These are phyloP conservation scores for Lagenaria siceraria DNA, from an alignment of 306 rosid species.

Conservation along the genomic window DNA sequence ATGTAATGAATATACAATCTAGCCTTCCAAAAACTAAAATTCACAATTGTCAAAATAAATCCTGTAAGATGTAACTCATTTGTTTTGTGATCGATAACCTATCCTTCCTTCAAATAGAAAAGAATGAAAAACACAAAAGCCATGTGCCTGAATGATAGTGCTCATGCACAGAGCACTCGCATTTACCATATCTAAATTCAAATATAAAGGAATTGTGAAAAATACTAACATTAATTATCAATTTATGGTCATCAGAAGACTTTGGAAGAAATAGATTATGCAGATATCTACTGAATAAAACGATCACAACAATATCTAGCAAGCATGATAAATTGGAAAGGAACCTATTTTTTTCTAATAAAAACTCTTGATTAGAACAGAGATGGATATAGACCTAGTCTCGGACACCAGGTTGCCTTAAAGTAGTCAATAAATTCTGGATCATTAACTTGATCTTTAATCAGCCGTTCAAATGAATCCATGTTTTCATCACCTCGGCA, in stretches of 20 bases:
- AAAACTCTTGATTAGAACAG: not conserved
- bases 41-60: not conserved
- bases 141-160: not conserved
- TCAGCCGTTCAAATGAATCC: constrained; percentile 52
- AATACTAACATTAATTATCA: not conserved
- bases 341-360: not conserved
- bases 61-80: not conserved
- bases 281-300: not conserved
- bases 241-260: not conserved
- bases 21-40: not conserved
- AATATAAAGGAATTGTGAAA: not conserved
- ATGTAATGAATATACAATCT: not conserved
- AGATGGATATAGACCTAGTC: constrained; percentile 44
- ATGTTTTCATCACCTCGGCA: constrained; percentile 37
- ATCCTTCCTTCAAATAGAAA: not conserved
- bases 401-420: constrained; percentile 79
- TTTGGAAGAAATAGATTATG: not conserved
- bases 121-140: not conserved
- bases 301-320: not conserved
- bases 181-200: not conserved
- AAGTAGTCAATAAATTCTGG: constrained; percentile 69
- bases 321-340: not conserved
- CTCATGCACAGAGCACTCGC: not conserved
- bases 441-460: constrained; percentile 60
- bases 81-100: not conserved